These are phyloP conservation scores for Coniophora puteana DNA, from an alignment of 1,284 basidiomycete species.

Conservation along the genomic window DNA sequence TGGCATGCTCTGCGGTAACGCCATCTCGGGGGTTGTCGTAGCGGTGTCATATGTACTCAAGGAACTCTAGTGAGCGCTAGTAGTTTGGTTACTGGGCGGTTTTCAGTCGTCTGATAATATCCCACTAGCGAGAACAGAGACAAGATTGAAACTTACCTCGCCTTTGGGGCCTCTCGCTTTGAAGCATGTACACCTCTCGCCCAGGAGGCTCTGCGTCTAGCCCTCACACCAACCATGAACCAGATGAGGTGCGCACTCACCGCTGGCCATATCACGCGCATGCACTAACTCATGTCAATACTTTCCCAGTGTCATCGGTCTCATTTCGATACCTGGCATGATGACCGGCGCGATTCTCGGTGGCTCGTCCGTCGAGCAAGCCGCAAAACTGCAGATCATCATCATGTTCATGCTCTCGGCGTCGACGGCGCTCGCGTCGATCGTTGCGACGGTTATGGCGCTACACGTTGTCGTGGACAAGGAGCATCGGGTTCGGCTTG, in stretches of 20 bases:
- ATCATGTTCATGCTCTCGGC: constrained; percentile 91
- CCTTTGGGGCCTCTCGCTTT: constrained; percentile 76
- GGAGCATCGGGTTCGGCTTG: constrained; percentile 67
- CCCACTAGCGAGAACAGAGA: constrained; percentile 68
- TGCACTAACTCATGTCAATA: not conserved
- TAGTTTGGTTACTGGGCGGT: not conserved
- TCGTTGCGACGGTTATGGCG: constrained; percentile 57
- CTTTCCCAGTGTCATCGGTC: constrained; percentile 63
- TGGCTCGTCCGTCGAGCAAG: constrained; percentile 79
- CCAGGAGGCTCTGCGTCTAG: constrained; percentile 71
- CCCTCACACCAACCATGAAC: constrained; percentile 78
- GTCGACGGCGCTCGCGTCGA: constrained; percentile 64
- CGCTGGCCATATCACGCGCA: not conserved
- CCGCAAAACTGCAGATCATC: constrained; percentile 82
- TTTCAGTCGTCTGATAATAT: not conserved
- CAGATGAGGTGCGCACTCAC: constrained; percentile 66
- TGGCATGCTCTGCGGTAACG: constrained; percentile 84
- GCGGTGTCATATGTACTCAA: constrained; percentile 62
- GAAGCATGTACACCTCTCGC: constrained; percentile 80
- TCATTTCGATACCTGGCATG: constrained; percentile 75
- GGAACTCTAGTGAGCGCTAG: constrained; percentile 53
- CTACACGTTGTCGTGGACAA: constrained; percentile 63
- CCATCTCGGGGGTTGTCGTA: constrained; percentile 73
- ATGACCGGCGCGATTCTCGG: constrained; percentile 90
- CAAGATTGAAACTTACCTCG: constrained; percentile 80